These are phyloP conservation scores for Daldinia grandis DNA, from an alignment of 495 filamentous ascomycete species.

Conservation along the genomic window DNA sequence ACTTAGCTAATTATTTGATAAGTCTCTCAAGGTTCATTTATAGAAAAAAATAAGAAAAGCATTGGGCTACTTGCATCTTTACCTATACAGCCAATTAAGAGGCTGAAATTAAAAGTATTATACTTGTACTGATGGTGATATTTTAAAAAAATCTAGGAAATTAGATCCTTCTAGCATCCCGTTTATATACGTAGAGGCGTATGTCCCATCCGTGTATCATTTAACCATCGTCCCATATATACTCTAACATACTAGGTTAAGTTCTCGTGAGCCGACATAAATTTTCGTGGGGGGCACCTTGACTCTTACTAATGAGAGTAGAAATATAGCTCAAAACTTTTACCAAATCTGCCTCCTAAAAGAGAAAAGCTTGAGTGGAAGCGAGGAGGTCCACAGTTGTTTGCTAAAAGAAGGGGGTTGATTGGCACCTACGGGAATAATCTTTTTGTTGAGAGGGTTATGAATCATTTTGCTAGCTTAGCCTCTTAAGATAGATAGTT, in stretches of 20 bases:
- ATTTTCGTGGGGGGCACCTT: constrained; percentile 1
- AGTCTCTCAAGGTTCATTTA: background rate
- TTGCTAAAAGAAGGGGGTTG: constrained; percentile 4
- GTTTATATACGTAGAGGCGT: no score
- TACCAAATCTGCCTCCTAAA: background rate
- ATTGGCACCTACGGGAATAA: constrained; percentile 16
- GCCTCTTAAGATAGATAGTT: background rate
- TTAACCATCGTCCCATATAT: background rate
- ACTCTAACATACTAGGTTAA: background rate
- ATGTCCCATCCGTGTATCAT: background rate
- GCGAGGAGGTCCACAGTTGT: constrained; percentile 1
- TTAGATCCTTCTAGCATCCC: no score
- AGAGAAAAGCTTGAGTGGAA: constrained; percentile 6
- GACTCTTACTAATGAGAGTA: constrained; percentile 14
- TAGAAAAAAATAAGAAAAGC: background rate
- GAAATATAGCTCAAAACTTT: constrained; percentile 1
- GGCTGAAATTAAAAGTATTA: no score
- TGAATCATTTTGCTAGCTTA: background rate
- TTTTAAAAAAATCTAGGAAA: no score
- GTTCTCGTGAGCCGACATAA: background rate
- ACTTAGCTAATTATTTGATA: background rate
- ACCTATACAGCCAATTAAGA: background rate
- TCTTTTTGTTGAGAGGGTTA: background rate
- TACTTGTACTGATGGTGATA: no score
- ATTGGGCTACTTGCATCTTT: background rate